A percentile compares a stretch with the other conserved stretches of the same genome.
Evolutionary conservation across 2,329 filamentous ascomycete genomes (phyloP).

Genomic region (Trichoderma sp.): DNA sequence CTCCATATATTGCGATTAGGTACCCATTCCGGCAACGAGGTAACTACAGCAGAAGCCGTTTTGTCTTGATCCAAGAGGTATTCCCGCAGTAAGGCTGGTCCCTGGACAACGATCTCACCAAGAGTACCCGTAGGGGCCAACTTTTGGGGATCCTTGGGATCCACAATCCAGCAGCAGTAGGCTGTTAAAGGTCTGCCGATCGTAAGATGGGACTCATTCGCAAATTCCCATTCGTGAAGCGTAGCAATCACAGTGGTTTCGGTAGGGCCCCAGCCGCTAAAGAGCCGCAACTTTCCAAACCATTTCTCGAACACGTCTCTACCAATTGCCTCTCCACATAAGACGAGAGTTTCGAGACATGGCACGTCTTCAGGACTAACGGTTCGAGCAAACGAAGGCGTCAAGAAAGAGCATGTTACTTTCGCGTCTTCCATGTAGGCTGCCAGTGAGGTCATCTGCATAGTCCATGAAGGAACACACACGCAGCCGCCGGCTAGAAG

Average conservation of each 20-base stretch:
- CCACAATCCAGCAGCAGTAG: constrained; percentile 23
- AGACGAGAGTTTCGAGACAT: neutral
- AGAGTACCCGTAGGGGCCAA: constrained; percentile 1
- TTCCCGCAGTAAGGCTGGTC: neutral
- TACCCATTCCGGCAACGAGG: neutral
- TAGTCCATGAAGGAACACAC: constrained; percentile 27
- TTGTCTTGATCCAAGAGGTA: constrained; percentile 3
- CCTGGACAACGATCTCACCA: constrained; percentile 18
- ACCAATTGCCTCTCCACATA: constrained; percentile 12
- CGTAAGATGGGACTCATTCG: neutral
- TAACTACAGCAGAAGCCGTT: neutral
- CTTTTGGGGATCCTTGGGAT: neutral
- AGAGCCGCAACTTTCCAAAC: constrained; percentile 7
- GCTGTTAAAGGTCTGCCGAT: constrained; percentile 2
- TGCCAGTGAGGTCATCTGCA: constrained; percentile 12
- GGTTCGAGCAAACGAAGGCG: neutral
- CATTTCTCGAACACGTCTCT: constrained; percentile 20
- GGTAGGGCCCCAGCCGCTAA: constrained; percentile 19
- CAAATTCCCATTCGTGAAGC: neutral
- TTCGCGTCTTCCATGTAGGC: neutral
- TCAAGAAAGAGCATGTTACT: constrained; percentile 2
- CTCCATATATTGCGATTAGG: neutral
- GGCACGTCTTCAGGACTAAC: constrained; percentile 5
- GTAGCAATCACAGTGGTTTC: neutral
- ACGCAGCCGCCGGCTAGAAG: constrained; percentile 21